phyloP scores from a whole-genome alignment of 2,329 filamentous ascomycete species.

The Tolypocladium pustulatum region DNA sequence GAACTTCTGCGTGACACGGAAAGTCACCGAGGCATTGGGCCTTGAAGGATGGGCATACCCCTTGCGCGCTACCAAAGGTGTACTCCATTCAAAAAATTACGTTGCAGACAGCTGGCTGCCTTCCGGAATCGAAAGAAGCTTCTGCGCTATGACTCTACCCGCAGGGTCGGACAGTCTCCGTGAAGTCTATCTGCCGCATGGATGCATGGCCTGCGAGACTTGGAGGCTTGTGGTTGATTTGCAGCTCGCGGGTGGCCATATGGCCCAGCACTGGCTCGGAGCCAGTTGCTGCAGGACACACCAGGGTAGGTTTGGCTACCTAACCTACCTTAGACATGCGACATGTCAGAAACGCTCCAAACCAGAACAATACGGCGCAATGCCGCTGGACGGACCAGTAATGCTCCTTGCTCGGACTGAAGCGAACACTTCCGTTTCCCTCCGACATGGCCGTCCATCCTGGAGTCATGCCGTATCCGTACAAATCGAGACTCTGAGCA shows the following conservation, averaged over 20 bases:
- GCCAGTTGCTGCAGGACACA: background rate
- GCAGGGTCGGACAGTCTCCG: background rate
- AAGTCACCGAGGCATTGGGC: background rate
- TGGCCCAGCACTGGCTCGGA: background rate
- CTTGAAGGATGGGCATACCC: too few species aligned
- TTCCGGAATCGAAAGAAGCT: background rate
- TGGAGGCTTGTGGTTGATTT: background rate
- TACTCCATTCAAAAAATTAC: background rate
- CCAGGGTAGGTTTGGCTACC: background rate
- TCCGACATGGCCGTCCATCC: background rate
- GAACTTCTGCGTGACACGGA: background rate
- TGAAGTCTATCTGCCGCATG: background rate
- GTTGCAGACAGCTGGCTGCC: background rate
- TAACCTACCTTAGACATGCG: too few species aligned
- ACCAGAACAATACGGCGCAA: background rate
- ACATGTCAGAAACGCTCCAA: background rate
- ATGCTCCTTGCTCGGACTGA: background rate
- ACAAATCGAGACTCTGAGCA: background rate
- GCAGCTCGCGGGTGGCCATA: background rate
- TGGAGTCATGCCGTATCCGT: background rate
- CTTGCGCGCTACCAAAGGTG: background rate
- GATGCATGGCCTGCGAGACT: background rate
- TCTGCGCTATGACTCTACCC: background rate
- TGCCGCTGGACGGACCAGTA: background rate
- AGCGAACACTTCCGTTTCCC: background rate